Conservation (phyloP, 768 basidiomycete species). For the Omphalotus guepiniiformis region DNA sequence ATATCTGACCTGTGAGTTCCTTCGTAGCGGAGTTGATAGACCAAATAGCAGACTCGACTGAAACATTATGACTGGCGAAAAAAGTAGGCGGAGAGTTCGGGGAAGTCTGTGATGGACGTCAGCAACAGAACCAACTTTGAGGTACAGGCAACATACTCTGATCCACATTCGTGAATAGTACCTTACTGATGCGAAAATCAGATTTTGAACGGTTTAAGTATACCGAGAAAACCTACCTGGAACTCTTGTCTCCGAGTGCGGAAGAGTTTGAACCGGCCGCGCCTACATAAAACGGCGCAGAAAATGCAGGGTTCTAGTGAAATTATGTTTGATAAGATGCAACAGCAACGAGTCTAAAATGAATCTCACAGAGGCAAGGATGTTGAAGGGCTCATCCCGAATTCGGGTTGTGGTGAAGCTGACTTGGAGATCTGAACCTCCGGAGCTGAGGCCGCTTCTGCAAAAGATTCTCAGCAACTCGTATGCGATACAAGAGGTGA, state of each 20-base stretch:
- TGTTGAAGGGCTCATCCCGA: conserved; percentile 24
- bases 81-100: conserved; percentile 27
- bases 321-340: not conserved
- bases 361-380: conserved; percentile 33
- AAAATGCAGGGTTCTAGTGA: conserved; percentile 34
- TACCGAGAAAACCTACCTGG: conserved; percentile 4
- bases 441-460: conserved; percentile 33
- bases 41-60: conserved; percentile 47
- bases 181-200: conserved; percentile 19
- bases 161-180: conserved; percentile 33
- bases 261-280: conserved; percentile 20
- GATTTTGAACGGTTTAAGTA: not conserved
- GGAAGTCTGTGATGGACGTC: conserved; percentile 22
- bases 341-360: not conserved
- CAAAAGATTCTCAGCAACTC: not conserved
- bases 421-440: conserved; percentile 27
- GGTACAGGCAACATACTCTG: conserved; percentile 24
- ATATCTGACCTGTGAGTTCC: conserved; percentile 33
- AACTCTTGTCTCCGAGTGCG: not conserved
- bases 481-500: not conserved
- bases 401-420: conserved; percentile 23
- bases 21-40: conserved; percentile 30
- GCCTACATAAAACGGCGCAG: conserved; percentile 36
- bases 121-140: not conserved
- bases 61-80: conserved; percentile 6